Base-by-base conservation (phyloP, 495 filamentous ascomycete species). In the Xylaria venustula region DNA sequence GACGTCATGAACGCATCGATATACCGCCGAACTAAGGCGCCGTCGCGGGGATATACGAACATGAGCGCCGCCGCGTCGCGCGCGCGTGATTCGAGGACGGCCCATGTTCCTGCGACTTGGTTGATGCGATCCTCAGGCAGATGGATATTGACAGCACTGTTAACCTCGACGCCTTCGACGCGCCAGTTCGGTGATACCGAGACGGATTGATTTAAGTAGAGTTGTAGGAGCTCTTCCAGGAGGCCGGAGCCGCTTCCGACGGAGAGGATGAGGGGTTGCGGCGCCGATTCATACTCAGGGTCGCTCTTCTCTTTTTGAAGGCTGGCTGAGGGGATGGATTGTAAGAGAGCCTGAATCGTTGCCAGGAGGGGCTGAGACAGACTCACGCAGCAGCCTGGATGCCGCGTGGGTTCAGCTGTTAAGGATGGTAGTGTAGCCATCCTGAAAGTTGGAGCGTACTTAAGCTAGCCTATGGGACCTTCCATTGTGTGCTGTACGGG, bases 201-300 rank as follows among this genome's bases (percentile, higher is more conserved):
- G 42, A 17, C 5, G 42, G 42, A 4, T 45, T 14, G 4, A 15
- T 55, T 32, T 11, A 59, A 6, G 23, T 42, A 30, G 23, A 12
- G 7, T 9, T 59, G 32, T 1, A 59, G 34, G n/a, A 51, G 56
- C 8, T 49, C 23, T 40, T 59, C 56, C 3, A 59, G 56, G 3
- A 59, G 56, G 3, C 56, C 56, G 2, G 56, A 50, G 22, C 56
- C 56, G 19, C 56, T 59, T 2, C 56, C 56, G n/a, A 59, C 23
- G 1, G 56, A 59, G 56, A 59, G 46, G 23, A 59, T 4, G 7
- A 58, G n/a, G n/a, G n/a, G n/a, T n/a, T n/a, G 41, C 20, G 14
- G 52, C n/a, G 2, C 17, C 8, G 44, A 28, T 26, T 14, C 8
- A 40, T 53, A 12, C 22, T 11, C 36, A 26, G 7, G 7, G 7